Evolutionary conservation across 208 protist genomes (phyloP).

Genomic region (Herpetomonas samuelpessoai): DNA sequence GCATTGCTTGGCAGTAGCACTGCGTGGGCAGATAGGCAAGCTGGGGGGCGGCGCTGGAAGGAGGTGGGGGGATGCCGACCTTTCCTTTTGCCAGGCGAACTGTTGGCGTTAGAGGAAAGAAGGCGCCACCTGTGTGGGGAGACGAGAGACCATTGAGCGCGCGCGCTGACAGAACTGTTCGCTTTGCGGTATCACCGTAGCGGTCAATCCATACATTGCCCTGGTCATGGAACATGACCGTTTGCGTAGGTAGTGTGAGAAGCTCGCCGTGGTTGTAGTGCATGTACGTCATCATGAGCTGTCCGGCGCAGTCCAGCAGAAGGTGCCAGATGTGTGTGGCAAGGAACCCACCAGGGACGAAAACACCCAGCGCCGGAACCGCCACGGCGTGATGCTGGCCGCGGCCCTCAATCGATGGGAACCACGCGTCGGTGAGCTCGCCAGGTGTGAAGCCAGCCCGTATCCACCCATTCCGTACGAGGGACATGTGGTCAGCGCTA

Average conservation of each 20-base stretch:
- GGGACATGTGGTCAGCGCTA: no score
- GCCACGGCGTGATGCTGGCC: background rate
- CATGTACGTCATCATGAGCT: constrained; percentile 6
- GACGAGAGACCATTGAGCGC: constrained; percentile 1
- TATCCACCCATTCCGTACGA: no score
- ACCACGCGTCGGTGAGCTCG: no score
- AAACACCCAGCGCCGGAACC: constrained; percentile 20
- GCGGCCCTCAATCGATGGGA: no score
- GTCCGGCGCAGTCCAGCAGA: constrained; percentile 13
- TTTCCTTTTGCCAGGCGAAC: background rate
- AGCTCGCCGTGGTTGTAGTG: background rate
- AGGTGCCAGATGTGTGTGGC: constrained; percentile 20
- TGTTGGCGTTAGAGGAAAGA: background rate
- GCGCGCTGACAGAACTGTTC: background rate
- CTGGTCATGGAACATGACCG: background rate
- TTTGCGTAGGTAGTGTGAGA: background rate
- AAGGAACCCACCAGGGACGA: constrained; percentile 9
- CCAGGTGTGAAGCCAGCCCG: no score
- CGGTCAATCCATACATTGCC: constrained; percentile 4
- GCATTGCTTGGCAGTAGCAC: background rate
- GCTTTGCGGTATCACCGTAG: background rate
- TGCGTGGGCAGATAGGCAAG: background rate
- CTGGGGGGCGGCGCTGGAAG: background rate
- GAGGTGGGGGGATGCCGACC: no score
- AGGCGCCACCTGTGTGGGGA: background rate